Evolutionary conservation across 202 grass and related monocot genomes (phyloP).

Genomic region (Digitaria exilis): DNA sequence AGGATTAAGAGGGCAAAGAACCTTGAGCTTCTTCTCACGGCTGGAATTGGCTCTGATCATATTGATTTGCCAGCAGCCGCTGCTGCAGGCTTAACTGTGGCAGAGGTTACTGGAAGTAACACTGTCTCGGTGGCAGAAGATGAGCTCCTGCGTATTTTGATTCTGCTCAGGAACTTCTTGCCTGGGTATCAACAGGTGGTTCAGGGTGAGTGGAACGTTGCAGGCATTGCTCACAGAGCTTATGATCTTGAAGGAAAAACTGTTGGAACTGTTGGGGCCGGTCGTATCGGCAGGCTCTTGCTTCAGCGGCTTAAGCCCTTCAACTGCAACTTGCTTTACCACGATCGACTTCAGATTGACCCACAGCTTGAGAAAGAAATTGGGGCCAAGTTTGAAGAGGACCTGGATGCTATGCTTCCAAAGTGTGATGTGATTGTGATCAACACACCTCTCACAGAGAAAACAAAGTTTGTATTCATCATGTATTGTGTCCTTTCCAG

Average conservation of each 20-base stretch:
- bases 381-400: conserved; percentile 87
- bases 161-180: conserved; percentile 89
- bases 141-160: conserved; percentile 85
- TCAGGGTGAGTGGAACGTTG: conserved; percentile 93
- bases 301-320: conserved; percentile 95
- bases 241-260: conserved; percentile 97
- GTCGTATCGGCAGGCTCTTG: conserved; percentile 86
- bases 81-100: conserved; percentile 76
- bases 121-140: conserved; percentile 88
- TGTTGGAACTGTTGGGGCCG: conserved; percentile 83
- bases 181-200: conserved; percentile 86
- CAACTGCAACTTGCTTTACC: conserved; percentile 89
- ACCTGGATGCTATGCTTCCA: conserved; percentile 89
- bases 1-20: conserved; percentile 94
- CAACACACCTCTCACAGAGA: conserved; percentile 94
- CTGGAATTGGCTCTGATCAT: conserved; percentile 96
- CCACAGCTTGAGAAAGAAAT: conserved; percentile 88
- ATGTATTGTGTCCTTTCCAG: conserved; percentile 11
- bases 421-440: conserved; percentile 92
- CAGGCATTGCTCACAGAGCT: conserved; percentile 80
- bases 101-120: conserved; percentile 96
- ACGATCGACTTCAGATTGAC: conserved; percentile 72
- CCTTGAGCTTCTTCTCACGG: conserved; percentile 82
- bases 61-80: conserved; percentile 88
- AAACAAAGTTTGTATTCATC: conserved; percentile 69